Base-by-base conservation (phyloP, 2,329 filamentous ascomycete species). In the Cladosporium sp. region DNA sequence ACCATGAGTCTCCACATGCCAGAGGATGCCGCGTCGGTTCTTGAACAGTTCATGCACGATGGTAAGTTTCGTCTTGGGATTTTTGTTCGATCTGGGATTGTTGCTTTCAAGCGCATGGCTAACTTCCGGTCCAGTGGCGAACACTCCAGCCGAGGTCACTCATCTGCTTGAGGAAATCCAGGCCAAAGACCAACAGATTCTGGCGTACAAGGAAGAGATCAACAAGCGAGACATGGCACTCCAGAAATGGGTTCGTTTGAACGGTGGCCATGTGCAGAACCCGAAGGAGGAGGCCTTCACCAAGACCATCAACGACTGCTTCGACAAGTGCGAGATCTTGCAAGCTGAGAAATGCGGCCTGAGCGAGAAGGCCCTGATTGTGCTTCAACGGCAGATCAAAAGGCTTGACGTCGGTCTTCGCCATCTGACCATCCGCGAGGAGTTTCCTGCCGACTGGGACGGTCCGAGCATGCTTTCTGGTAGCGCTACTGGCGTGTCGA, bases 91-190 rank as follows among this genome's bases (percentile, higher is more conserved):
- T n/a, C n/a, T n/a, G n/a, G n/a, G n/a, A n/a, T n/a, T n/a, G 27
- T 52, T 45, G 27, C 13, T 45, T 32, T 36, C 39, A 4, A n/a
- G 32, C 20, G 30, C 27, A 8, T 33, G 18, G 12, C 22, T 48
- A 15, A 55, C 22, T 18, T 9, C 4, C 7, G 18, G 3, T 46
- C 4, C 54, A 76, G 85, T 86, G 16, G 83, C 86, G 60, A 93
- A 93, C 62, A 76, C 92, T 22, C 87, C 87, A 54, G 85, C 88
- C 55, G 88, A 93, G 69, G 83, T 93, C 53, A 83, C 84, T 16
- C 90, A 91, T 71, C 78, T 92, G 55, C 85, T 91, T 62, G 87
- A 91, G 64, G 88, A 93, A 69, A 87, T 92, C 55, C 77, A 83
- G 62, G 84, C 87, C 65, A 92, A 91, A 67, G 88, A 94, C 65